These are phyloP conservation scores for Cryptococcus amylolentus DNA, from an alignment of 1,284 basidiomycete genomes.

Conservation along the genomic window DNA sequence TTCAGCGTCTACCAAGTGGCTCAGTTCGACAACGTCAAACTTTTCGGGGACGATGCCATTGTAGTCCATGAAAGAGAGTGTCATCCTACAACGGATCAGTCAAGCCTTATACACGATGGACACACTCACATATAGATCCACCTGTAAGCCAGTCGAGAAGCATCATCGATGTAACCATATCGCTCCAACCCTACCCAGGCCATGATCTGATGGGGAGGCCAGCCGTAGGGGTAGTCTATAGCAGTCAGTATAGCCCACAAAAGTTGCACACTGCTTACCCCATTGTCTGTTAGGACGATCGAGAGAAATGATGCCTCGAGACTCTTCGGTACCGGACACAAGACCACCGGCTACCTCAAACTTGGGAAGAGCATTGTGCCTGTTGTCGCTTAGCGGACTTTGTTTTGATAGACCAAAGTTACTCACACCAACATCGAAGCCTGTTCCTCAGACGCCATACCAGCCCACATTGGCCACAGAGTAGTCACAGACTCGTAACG, in stretches of 20 bases:
- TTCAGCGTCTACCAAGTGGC: slow-evolving; percentile 94
- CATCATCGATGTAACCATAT: slow-evolving; percentile 91
- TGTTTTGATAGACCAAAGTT: neutral
- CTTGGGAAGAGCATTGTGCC: slow-evolving; percentile 79
- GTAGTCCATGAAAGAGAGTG: slow-evolving; percentile 69
- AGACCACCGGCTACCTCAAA: slow-evolving; percentile 96
- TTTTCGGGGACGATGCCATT: slow-evolving; percentile 98
- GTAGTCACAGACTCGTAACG: slow-evolving; percentile 93
- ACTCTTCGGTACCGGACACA: slow-evolving; percentile 94
- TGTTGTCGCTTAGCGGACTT: slow-evolving; percentile 40
- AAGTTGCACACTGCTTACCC: slow-evolving; percentile 51
- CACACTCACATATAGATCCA: slow-evolving; percentile 83
- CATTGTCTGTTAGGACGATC: slow-evolving; percentile 98
- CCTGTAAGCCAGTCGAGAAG: slow-evolving; percentile 87
- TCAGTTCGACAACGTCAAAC: slow-evolving; percentile 94
- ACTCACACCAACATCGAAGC: slow-evolving; percentile 85
- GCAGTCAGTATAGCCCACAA: neutral
- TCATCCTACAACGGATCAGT: slow-evolving; percentile 35
- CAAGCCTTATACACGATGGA: neutral
- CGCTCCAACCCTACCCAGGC: slow-evolving; percentile 95
- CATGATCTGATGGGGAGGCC: slow-evolving; percentile 97
- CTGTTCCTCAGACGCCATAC: slow-evolving; percentile 91
- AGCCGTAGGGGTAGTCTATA: slow-evolving; percentile 52
- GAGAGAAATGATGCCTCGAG: slow-evolving; percentile 88
- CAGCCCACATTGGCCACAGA: slow-evolving; percentile 97